These are phyloP conservation scores for Sugiyamaella smithiae DNA, from an alignment of 805 yeast genomes.

Conservation along the genomic window DNA sequence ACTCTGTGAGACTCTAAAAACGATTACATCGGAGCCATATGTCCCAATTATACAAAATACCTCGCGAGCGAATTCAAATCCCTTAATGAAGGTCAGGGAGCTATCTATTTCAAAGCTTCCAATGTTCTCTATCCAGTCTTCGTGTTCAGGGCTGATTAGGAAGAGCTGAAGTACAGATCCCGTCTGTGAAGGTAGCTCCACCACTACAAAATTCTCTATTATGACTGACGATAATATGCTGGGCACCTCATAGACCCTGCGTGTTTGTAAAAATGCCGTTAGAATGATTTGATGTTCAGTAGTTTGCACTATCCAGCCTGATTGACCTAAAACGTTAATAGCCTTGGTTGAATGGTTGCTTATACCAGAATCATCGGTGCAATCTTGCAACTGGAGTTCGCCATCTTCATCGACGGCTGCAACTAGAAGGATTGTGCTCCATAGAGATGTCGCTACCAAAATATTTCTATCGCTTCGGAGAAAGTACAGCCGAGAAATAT, in stretches of 20 bases:
- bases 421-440: slow-evolving; percentile 7
- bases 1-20: neutral
- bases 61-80: neutral
- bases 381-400: slow-evolving; percentile 12
- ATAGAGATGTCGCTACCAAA: slow-evolving; percentile 13
- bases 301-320: slow-evolving; percentile 11
- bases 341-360: slow-evolving; percentile 9
- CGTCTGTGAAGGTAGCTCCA: neutral
- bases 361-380: slow-evolving; percentile 15
- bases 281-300: slow-evolving; percentile 3
- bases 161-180: neutral
- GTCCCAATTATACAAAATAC: slow-evolving; percentile 5
- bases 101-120: neutral
- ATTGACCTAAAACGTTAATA: slow-evolving; percentile 1
- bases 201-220: neutral
- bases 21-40: slow-evolving; percentile 1
- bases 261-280: slow-evolving; percentile 12
- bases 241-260: neutral
- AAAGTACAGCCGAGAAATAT: slow-evolving; percentile 13
- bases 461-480: neutral
- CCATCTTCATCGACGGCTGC: slow-evolving; percentile 5
- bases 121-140: neutral
- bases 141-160: neutral
- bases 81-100: neutral
- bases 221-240: neutral